Conservation (phyloP, 352 stramenopile genomes). For the Blastocystis sp. region DNA sequence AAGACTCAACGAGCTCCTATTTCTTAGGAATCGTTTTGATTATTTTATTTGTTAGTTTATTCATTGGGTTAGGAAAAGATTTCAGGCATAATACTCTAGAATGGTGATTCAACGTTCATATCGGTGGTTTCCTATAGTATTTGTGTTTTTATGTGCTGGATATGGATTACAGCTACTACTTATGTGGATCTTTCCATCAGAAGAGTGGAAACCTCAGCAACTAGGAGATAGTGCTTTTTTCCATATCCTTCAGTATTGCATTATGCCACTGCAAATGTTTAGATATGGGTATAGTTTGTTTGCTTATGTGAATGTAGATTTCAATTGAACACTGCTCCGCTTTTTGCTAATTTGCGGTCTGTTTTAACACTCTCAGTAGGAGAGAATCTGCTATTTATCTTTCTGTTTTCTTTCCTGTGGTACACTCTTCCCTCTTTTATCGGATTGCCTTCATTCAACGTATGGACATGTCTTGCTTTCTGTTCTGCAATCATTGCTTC, state of each 20-base stretch:
- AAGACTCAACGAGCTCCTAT: neutral
- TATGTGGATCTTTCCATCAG: neutral
- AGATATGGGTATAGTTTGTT: neutral
- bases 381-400: conserved; percentile 53
- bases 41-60: neutral
- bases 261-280: conserved; percentile 47
- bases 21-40: neutral
- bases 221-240: neutral
- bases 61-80: neutral
- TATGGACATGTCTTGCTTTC: conserved; percentile 41
- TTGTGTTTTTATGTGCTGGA: conserved; percentile 13
- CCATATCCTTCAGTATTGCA: neutral
- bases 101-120: neutral
- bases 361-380: neutral
- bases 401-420: conserved; percentile 10
- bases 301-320: neutral
- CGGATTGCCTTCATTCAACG: neutral
- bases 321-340: neutral
- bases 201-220: conserved; percentile 14
- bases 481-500: conserved; percentile 36
- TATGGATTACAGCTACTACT: neutral
- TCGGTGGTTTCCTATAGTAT: neutral
- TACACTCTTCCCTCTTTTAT: neutral
- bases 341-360: neutral
- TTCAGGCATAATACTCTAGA: neutral